Evolutionary conservation across 2,329 filamentous ascomycete genomes (phyloP).

Genomic region (Cordyceps cateniannulata): DNA sequence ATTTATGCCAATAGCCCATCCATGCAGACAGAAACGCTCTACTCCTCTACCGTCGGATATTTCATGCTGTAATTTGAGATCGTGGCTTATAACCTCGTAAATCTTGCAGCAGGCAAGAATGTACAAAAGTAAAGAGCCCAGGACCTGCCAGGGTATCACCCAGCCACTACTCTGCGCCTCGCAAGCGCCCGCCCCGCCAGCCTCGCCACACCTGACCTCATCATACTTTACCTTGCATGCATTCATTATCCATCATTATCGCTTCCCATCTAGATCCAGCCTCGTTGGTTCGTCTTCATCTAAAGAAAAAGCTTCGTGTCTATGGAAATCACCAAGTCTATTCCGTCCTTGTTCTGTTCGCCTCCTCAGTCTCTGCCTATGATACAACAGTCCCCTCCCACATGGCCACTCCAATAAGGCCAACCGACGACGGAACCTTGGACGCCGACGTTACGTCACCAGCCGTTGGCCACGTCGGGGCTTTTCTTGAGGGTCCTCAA

Average conservation of each 20-base stretch:
- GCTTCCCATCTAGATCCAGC: neutral
- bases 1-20: too few species aligned
- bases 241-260: neutral
- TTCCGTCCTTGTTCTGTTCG: too few species aligned
- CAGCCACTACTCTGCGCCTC: neutral
- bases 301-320: neutral
- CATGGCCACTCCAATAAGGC: conserved; percentile 7
- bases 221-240: neutral
- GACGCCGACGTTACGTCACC: neutral
- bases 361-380: neutral
- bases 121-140: too few species aligned
- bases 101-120: too few species aligned
- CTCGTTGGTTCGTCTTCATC: neutral
- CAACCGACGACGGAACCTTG: conserved; percentile 10
- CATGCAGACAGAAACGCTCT: too few species aligned
- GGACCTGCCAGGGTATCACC: neutral
- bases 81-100: neutral
- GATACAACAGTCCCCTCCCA: neutral
- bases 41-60: too few species aligned
- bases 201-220: conserved; percentile 3
- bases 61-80: too few species aligned
- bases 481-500: neutral
- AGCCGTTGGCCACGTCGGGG: neutral
- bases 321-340: neutral
- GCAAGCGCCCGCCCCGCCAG: neutral